Evolutionary conservation across 1,284 basidiomycete genomes (phyloP), one percentile per base, ranked within the genome.

Genomic region (Tilletia horrida): DNA sequence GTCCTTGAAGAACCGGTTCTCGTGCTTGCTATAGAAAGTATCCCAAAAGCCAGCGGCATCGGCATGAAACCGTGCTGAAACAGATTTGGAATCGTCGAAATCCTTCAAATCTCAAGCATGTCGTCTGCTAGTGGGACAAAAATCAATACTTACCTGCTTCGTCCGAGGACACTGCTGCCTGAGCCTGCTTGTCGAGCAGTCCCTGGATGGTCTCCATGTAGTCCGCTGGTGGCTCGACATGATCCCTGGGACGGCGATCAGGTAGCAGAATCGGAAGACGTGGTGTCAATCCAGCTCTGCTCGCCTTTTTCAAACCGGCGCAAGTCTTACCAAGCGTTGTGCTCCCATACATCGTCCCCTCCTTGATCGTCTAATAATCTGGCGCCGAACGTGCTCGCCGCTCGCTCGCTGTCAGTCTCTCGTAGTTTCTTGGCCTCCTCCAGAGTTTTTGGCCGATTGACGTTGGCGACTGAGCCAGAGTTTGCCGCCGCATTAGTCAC

Each of bases 1-100:
- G 68, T 81, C 76, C 65, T 81, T 81, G 66, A 81, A 81, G 66
- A 81, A 81, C 4, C 74, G 67, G 50, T 81, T 77, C 50, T 78
- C 73, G 63, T 81, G 77, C 9, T 68, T 66, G 7, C 68, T 64
- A 62, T 81, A 81, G 48, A 81, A 81, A 0, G 68, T 67, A 44
- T 81, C 73, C 80, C 80, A 81, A 63, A 74, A 80, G 0, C 59
- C 43, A 1, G 76, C 76, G 0, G 80, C 71, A 3, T 71, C 42
- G 0, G 55, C 47, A 52, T 81, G 79, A 62, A 72, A 81, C 29
- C 40, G 35, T 11, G 68, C 71, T 65, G 66, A 14, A 16, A 40
- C 35, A 40, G 11, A 40, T 6, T 4, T 4, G 35, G 4, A 11
- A 40, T 13, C 35, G 35, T 40, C 11, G 35, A 40, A 6, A 11